phyloP scores from a whole-genome alignment of 805 yeast species.

The Candida bentonensis region DNA sequence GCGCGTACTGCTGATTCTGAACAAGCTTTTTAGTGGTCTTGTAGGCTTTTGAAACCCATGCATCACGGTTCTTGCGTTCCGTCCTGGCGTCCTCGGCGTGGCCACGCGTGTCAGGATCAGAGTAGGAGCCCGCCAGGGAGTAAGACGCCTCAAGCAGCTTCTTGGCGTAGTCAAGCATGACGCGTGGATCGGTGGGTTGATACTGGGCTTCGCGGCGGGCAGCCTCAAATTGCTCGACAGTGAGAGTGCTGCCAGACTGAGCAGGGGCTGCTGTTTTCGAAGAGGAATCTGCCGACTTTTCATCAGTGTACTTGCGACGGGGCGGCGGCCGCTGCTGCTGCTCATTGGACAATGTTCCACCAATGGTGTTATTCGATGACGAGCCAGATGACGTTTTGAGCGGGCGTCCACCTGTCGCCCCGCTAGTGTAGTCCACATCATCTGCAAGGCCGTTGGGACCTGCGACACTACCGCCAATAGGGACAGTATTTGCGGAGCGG shows the following conservation, averaged over 20 bases:
- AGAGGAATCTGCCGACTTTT: not conserved
- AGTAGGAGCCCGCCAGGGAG: slow-evolving; percentile 18
- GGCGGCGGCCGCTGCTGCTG: slow-evolving; percentile 1
- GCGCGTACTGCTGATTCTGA: slow-evolving; percentile 29
- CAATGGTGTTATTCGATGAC: not conserved
- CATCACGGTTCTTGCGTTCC: slow-evolving; percentile 36
- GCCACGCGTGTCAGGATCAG: slow-evolving; percentile 28
- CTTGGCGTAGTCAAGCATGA: slow-evolving; percentile 56
- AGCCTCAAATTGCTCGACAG: slow-evolving; percentile 19
- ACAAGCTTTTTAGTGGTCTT: slow-evolving; percentile 46
- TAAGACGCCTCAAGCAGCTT: slow-evolving; percentile 35
- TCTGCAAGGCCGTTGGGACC: not conserved
- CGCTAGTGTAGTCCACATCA: not conserved
- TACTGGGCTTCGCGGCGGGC: slow-evolving; percentile 17
- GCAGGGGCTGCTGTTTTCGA: not conserved
- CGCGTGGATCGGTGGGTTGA: slow-evolving; percentile 26
- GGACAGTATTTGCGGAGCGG: not conserved
- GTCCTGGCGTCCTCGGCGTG: slow-evolving; percentile 29
- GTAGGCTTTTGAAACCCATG: slow-evolving; percentile 42
- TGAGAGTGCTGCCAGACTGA: too few relatives aligned
- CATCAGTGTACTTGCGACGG: slow-evolving; percentile 3
- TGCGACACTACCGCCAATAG: not conserved
- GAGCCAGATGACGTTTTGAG: not conserved
- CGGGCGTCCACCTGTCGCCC: not conserved
- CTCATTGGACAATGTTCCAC: too few relatives aligned